Evolutionary conservation across 2,329 filamentous ascomycete genomes (phyloP).

Genomic region (Rhynchosporium agropyri): DNA sequence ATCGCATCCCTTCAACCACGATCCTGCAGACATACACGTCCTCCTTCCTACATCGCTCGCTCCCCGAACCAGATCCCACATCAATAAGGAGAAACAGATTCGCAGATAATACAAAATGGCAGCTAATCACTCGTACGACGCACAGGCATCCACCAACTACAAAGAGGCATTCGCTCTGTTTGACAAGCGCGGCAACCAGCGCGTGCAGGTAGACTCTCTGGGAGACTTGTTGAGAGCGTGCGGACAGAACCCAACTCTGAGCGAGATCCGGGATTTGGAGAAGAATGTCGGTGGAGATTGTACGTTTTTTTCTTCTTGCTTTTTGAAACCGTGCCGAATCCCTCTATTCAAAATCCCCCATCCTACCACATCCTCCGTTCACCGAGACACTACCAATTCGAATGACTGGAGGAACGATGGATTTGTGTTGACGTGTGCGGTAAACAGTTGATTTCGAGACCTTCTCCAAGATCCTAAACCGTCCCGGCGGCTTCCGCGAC

Average conservation of each 20-base stretch:
- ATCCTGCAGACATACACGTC: neutral
- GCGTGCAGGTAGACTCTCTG: slow-evolving; percentile 81
- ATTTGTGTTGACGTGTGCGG: no score
- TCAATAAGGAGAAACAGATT: no score
- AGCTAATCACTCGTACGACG: slow-evolving; percentile 36
- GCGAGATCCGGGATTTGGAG: slow-evolving; percentile 91
- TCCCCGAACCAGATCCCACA: no score
- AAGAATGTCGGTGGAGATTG: slow-evolving; percentile 88
- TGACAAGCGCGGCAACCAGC: slow-evolving; percentile 97
- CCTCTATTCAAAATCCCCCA: neutral
- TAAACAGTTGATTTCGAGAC: slow-evolving; percentile 90
- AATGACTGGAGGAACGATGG: neutral
- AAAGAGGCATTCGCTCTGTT: slow-evolving; percentile 99
- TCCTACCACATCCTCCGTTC: no score
- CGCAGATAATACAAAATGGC: slow-evolving; percentile 3
- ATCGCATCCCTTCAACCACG: no score
- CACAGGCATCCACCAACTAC: slow-evolving; percentile 90
- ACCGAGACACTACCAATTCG: no score
- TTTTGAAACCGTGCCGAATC: slow-evolving; percentile 12
- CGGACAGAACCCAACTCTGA: slow-evolving; percentile 94
- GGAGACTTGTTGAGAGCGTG: slow-evolving; percentile 95
- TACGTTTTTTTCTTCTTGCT: slow-evolving; percentile 54
- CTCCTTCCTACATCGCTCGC: neutral
- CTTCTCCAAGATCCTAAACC: slow-evolving; percentile 95
- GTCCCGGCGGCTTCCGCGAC: slow-evolving; percentile 96